phyloP scores from a whole-genome alignment of 2,329 filamentous ascomycete genomes.

The Paecilomyces sp. region DNA sequence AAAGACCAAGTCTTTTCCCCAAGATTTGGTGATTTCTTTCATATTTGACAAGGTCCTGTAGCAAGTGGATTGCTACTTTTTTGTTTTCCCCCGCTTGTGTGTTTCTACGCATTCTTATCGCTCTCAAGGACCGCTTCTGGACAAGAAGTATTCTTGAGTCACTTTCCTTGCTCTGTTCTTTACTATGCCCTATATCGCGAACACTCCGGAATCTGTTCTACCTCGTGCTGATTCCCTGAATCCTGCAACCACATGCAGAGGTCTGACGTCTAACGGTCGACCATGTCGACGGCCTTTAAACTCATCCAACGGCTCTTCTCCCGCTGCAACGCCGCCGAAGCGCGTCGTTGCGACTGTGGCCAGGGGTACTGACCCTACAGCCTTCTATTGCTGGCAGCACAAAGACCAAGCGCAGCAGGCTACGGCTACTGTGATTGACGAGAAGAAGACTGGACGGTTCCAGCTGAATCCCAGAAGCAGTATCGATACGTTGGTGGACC shows the following conservation, averaged over 20 bases:
- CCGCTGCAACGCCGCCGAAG: not conserved
- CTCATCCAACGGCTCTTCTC: slow-evolving; percentile 26
- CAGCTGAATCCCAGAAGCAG: slow-evolving; percentile 61
- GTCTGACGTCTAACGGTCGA: slow-evolving; percentile 73
- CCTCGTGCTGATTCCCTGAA: slow-evolving; percentile 78
- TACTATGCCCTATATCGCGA: slow-evolving; percentile 57
- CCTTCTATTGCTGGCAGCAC: slow-evolving; percentile 88
- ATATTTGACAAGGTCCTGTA: not conserved
- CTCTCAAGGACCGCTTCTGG: not conserved
- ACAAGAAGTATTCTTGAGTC: not conserved
- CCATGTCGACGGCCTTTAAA: slow-evolving; percentile 71
- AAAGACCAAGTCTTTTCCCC: not conserved
- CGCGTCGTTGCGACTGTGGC: slow-evolving; percentile 21
- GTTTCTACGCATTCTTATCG: too few relatives aligned
- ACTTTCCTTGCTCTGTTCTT: not conserved
- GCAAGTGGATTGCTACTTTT: not conserved
- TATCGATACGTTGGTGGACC: slow-evolving; percentile 77
- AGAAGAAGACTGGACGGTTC: slow-evolving; percentile 6
- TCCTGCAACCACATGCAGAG: slow-evolving; percentile 75
- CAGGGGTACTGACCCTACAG: slow-evolving; percentile 20
- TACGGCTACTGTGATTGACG: not conserved
- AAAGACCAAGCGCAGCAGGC: slow-evolving; percentile 66
- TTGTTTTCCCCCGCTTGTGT: not conserved
- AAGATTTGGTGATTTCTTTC: not conserved
- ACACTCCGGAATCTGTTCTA: slow-evolving; percentile 75